phyloP scores from a whole-genome alignment of 192 early-diverging fungal species.

The Backusella morwellensis region DNA sequence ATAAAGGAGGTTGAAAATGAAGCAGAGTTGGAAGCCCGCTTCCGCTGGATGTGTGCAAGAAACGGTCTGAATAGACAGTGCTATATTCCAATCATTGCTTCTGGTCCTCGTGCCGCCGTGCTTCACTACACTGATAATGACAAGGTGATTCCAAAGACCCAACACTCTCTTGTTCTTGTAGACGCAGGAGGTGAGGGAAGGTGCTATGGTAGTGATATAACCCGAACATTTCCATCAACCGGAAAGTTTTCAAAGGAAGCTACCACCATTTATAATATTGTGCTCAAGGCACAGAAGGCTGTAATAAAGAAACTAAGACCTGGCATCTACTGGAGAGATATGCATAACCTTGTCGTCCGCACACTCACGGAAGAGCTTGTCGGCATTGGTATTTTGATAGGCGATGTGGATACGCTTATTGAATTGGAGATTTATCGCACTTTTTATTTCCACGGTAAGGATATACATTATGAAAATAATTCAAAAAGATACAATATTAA shows the following conservation, averaged over 20 bases:
- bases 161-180: constrained; percentile 65
- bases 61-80: constrained; percentile 71
- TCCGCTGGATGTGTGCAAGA: constrained; percentile 69
- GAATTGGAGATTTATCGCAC: constrained; percentile 65
- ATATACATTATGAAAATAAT: not conserved
- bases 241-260: constrained; percentile 69
- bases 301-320: constrained; percentile 69
- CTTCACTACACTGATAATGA: constrained; percentile 87
- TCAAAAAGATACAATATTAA: not conserved
- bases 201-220: constrained; percentile 91
- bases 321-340: constrained; percentile 86
- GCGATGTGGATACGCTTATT: constrained; percentile 58
- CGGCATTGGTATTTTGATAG: constrained; percentile 68
- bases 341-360: constrained; percentile 73
- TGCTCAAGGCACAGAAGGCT: constrained; percentile 76
- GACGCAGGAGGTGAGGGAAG: constrained; percentile 82
- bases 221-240: constrained; percentile 81
- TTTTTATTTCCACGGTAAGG: constrained; percentile 85
- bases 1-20: constrained; percentile 65
- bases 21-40: constrained; percentile 72
- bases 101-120: constrained; percentile 72
- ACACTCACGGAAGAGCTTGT: constrained; percentile 67
- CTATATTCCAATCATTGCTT: constrained; percentile 83
- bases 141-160: constrained; percentile 40
- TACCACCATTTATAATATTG: constrained; percentile 79